These are phyloP conservation scores for Sporisorium exsertum DNA, from an alignment of 1,284 basidiomycete species.

Conservation along the genomic window DNA sequence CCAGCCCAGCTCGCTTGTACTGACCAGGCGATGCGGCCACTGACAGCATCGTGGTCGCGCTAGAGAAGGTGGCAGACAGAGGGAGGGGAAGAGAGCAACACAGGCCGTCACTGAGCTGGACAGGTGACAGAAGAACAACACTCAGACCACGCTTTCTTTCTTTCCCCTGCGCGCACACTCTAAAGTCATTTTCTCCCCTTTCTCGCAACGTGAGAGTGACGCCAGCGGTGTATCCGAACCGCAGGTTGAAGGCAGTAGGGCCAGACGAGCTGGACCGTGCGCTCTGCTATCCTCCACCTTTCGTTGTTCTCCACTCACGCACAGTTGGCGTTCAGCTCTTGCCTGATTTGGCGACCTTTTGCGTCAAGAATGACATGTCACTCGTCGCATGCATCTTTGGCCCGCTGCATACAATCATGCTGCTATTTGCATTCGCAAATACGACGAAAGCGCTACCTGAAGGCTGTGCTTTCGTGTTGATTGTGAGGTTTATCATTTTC, in stretches of 20 bases:
- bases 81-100: not conserved
- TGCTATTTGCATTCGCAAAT: not conserved
- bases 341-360: not conserved
- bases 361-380: slow-evolving; percentile 2
- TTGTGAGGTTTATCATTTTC: not conserved
- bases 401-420: not conserved
- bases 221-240: not conserved
- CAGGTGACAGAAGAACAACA: not conserved
- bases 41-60: slow-evolving; percentile 1
- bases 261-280: not conserved
- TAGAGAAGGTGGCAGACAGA: not conserved
- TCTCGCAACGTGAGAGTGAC: not conserved
- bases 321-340: not conserved
- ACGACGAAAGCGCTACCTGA: not conserved
- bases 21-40: no score
- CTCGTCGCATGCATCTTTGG: no score
- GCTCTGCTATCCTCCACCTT: not conserved
- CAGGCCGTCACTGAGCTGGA: no score
- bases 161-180: not conserved
- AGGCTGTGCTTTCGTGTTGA: slow-evolving; percentile 6
- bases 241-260: not conserved
- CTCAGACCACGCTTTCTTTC: not conserved
- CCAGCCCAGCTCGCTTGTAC: not conserved
- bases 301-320: not conserved
- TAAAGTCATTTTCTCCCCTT: no score